phyloP scores from a whole-genome alignment of 2,329 filamentous ascomycete species.

The Cucurbitaria berberidis region DNA sequence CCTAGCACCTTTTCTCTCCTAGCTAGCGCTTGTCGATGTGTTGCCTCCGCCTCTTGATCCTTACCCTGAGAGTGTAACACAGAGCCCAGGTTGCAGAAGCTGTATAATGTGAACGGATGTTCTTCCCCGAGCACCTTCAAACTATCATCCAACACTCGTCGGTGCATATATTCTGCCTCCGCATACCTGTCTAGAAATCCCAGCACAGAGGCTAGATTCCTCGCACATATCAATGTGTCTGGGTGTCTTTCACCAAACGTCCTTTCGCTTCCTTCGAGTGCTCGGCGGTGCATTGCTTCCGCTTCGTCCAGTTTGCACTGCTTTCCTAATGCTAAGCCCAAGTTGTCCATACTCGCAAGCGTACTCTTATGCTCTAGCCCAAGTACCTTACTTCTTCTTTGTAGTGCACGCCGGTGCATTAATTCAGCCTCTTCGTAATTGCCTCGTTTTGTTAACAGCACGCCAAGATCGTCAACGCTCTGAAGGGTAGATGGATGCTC shows the following conservation, averaged over 20 bases:
- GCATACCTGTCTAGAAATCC: neutral
- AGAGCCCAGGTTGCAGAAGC: neutral
- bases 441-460: neutral
- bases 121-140: neutral
- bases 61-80: neutral
- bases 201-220: conserved; percentile 1
- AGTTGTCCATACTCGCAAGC: neutral
- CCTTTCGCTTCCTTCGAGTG: neutral
- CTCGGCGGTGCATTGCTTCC: neutral
- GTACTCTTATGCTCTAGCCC: neutral
- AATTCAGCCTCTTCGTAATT: neutral
- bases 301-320: neutral
- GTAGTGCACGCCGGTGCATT: neutral
- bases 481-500: neutral
- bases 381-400: neutral
- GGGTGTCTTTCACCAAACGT: neutral
- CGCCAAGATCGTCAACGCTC: conserved; percentile 5
- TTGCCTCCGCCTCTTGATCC: neutral
- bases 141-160: neutral
- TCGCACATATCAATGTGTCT: conserved; percentile 1
- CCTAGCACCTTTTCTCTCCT: conserved; percentile 5
- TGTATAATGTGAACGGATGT: neutral
- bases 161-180: neutral
- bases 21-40: neutral
- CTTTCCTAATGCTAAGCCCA: neutral